Evolutionary conservation across 345 rosid species (phyloP).

Genomic region (Sonneratia alba): DNA sequence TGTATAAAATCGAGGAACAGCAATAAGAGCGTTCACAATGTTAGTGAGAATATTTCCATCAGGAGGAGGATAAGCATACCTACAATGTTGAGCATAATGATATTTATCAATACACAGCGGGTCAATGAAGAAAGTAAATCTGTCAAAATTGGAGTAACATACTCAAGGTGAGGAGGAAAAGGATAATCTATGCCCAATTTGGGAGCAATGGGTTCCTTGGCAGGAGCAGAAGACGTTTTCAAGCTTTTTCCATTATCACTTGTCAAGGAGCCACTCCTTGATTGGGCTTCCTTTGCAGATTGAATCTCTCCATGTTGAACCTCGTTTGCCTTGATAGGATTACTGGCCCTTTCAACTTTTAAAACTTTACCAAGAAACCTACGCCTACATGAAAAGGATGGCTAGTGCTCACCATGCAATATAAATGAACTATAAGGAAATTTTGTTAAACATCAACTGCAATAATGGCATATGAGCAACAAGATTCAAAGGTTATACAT

Average conservation of each 20-base stretch:
- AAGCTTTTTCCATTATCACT: conserved; percentile 19
- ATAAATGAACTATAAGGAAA: conserved; percentile 6
- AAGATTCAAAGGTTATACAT: neutral
- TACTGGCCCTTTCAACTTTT: conserved; percentile 64
- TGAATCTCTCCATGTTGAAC: conserved; percentile 28
- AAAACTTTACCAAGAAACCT: conserved; percentile 92
- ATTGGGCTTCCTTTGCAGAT: conserved; percentile 25
- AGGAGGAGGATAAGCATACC: conserved; percentile 57
- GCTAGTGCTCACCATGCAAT: neutral
- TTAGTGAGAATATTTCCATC: conserved; percentile 30
- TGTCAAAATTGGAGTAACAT: conserved; percentile 13
- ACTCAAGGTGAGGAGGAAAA: conserved; percentile 89
- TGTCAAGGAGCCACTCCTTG: conserved; percentile 23
- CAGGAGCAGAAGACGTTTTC: conserved; percentile 25
- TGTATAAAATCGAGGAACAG: conserved; percentile 89
- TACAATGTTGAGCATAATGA: conserved; percentile 14
- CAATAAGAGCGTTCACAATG: conserved; percentile 90
- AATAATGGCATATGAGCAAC: neutral
- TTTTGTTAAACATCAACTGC: conserved; percentile 1
- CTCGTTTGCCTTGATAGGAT: conserved; percentile 34
- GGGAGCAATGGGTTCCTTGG: conserved; percentile 66
- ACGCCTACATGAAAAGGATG: conserved; percentile 28
- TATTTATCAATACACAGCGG: neutral
- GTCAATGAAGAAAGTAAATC: neutral
- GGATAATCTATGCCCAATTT: conserved; percentile 88